Evolutionary conservation across 768 basidiomycete species (phyloP).

Genomic region (Boletus rubescentipes): DNA sequence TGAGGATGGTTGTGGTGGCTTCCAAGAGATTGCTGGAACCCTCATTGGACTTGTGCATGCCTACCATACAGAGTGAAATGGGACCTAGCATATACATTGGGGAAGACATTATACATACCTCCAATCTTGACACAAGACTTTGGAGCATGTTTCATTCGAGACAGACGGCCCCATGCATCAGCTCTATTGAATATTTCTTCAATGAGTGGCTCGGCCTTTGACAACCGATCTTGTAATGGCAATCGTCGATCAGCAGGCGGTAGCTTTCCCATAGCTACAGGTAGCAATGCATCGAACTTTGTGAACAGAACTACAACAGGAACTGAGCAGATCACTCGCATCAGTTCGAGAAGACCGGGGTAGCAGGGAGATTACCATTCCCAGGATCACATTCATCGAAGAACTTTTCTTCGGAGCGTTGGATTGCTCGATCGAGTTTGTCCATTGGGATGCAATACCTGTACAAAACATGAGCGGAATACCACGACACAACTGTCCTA

Average conservation of each 20-base stretch:
- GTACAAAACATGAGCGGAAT: not conserved
- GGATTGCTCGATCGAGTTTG: not conserved
- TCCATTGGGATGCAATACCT: slow-evolving; percentile 4
- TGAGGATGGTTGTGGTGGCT: not conserved
- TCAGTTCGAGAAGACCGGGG: not conserved
- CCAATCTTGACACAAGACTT: too few species aligned
- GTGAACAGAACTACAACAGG: slow-evolving; percentile 5
- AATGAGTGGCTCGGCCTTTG: not conserved
- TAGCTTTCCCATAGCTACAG: not conserved
- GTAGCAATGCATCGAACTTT: slow-evolving; percentile 1
- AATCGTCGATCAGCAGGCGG: not conserved
- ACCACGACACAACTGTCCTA: not conserved
- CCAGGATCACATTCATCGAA: not conserved
- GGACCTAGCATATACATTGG: too few species aligned
- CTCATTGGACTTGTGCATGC: not conserved
- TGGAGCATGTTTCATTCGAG: too few species aligned
- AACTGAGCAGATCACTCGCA: not conserved
- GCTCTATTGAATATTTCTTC: too few species aligned
- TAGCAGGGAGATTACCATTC: not conserved
- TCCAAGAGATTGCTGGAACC: not conserved
- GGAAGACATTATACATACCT: too few species aligned
- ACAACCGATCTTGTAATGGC: not conserved
- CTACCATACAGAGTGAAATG: not conserved
- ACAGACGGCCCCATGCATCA: too few species aligned
- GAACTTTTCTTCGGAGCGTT: not conserved